phyloP scores from a whole-genome alignment of 805 yeast genomes.

The Cyberlindnera bimundalis region DNA sequence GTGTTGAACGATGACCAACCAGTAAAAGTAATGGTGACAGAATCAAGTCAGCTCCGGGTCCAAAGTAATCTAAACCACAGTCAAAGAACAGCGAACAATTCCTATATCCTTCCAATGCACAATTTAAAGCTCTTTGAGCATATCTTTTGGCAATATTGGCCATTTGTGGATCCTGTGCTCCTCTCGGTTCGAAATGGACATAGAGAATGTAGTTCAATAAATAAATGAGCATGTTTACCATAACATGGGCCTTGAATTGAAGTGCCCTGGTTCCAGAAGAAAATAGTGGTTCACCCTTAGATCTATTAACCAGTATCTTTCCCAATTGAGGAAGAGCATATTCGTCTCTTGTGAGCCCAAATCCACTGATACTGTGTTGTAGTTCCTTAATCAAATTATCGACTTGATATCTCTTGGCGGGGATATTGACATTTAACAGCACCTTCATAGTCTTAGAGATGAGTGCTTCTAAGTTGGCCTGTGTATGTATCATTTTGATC shows the following conservation, averaged over 20 bases:
- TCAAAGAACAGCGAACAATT: constrained; percentile 40
- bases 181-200: constrained; percentile 42
- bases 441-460: constrained; percentile 39
- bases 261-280: constrained; percentile 36
- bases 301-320: constrained; percentile 23
- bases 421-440: constrained; percentile 34
- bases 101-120: constrained; percentile 41
- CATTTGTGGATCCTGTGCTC: constrained; percentile 33
- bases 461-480: constrained; percentile 43
- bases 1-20: constrained; percentile 53
- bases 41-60: constrained; percentile 43
- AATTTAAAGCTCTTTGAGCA: constrained; percentile 40
- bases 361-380: constrained; percentile 33
- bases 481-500: constrained; percentile 44
- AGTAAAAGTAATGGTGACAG: constrained; percentile 48
- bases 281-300: constrained; percentile 21
- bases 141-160: constrained; percentile 34
- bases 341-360: constrained; percentile 27
- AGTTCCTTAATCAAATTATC: constrained; percentile 35
- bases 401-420: constrained; percentile 40
- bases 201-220: constrained; percentile 47
- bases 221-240: constrained; percentile 46
- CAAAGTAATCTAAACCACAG: constrained; percentile 31
- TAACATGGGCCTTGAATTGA: constrained; percentile 36
- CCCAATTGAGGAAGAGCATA: constrained; percentile 35